These are phyloP conservation scores for Chenopodium formosanum DNA, from an alignment of 148 eudicot genomes.

Conservation along the genomic window DNA sequence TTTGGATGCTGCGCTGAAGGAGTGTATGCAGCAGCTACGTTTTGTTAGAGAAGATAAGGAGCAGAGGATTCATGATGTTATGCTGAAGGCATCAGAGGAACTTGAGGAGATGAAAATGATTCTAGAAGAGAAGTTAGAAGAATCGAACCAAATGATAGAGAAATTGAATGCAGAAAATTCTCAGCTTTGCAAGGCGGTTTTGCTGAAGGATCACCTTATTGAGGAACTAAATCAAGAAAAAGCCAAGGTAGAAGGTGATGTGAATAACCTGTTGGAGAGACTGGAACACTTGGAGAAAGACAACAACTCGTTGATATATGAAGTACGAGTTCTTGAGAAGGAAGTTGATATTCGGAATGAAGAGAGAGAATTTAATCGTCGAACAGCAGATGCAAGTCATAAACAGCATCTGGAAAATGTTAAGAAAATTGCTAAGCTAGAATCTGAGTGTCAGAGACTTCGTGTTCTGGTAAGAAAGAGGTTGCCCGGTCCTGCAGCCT, in stretches of 20 bases:
- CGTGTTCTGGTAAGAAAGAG: constrained; percentile 76
- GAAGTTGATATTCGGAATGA: constrained; percentile 84
- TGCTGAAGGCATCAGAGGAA: constrained; percentile 56
- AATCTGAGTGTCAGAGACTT: constrained; percentile 82
- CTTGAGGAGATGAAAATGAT: constrained; percentile 42
- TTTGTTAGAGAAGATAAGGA: constrained; percentile 87
- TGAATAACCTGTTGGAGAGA: constrained; percentile 45
- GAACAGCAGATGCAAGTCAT: constrained; percentile 63
- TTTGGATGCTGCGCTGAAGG: constrained; percentile 73
- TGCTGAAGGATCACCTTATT: constrained; percentile 56
- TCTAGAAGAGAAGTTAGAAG: constrained; percentile 54
- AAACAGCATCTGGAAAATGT: constrained; percentile 73
- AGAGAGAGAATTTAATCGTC: constrained; percentile 69
- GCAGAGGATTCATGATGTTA: constrained; percentile 72
- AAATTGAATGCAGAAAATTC: constrained; percentile 50
- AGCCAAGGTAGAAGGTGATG: constrained; percentile 43
- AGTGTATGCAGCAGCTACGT: constrained; percentile 83
- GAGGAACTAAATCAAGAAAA: constrained; percentile 49
- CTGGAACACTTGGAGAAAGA: constrained; percentile 60
- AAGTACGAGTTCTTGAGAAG: constrained; percentile 77
- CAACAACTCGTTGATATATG: constrained; percentile 71
- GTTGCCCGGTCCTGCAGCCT: constrained; percentile 82
- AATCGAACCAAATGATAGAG: constrained; percentile 38
- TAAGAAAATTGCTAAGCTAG: constrained; percentile 75
- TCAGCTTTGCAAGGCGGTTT: constrained; percentile 49